These are phyloP conservation scores for Didymella arachidicola DNA, from an alignment of 2,329 filamentous ascomycete species.

Conservation along the genomic window DNA sequence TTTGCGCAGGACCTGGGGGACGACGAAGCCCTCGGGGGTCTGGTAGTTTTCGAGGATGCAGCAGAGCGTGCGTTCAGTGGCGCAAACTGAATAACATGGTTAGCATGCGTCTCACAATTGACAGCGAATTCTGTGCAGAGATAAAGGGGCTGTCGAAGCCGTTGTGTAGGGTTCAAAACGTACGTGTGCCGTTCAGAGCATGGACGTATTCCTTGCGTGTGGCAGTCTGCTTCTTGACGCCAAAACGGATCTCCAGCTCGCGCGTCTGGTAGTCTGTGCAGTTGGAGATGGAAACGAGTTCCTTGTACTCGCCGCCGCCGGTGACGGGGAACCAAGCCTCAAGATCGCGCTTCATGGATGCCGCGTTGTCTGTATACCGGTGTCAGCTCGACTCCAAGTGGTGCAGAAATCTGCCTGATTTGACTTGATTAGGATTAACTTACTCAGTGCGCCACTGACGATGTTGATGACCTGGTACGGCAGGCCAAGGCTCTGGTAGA, in stretches of 20 bases:
- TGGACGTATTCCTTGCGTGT: slow-evolving; percentile 93
- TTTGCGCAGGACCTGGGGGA: slow-evolving; percentile 50
- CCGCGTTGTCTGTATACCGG: slow-evolving; percentile 40
- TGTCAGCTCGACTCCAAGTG: neutral
- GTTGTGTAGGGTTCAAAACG: slow-evolving; percentile 13
- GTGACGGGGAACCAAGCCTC: slow-evolving; percentile 75
- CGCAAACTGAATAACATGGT: slow-evolving; percentile 64
- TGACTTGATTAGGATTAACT: slow-evolving; percentile 10
- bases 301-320: slow-evolving; percentile 89
- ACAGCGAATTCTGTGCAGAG: neutral
- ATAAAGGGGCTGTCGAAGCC: neutral
- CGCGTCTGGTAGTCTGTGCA: slow-evolving; percentile 98
- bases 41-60: slow-evolving; percentile 98
- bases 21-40: slow-evolving; percentile 71
- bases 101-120: slow-evolving; percentile 1
- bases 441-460: slow-evolving; percentile 87
- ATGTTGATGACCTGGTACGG: slow-evolving; percentile 94
- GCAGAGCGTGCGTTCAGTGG: slow-evolving; percentile 90
- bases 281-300: slow-evolving; percentile 96
- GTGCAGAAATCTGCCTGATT: neutral
- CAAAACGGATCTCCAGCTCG: slow-evolving; percentile 90
- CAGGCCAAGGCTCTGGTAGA: slow-evolving; percentile 87
- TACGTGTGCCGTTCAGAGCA: slow-evolving; percentile 77
- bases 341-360: slow-evolving; percentile 88
- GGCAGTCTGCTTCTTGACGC: slow-evolving; percentile 77